Evolutionary conservation across 306 rosid genomes (phyloP).

Genomic region (Vigna mungo): DNA sequence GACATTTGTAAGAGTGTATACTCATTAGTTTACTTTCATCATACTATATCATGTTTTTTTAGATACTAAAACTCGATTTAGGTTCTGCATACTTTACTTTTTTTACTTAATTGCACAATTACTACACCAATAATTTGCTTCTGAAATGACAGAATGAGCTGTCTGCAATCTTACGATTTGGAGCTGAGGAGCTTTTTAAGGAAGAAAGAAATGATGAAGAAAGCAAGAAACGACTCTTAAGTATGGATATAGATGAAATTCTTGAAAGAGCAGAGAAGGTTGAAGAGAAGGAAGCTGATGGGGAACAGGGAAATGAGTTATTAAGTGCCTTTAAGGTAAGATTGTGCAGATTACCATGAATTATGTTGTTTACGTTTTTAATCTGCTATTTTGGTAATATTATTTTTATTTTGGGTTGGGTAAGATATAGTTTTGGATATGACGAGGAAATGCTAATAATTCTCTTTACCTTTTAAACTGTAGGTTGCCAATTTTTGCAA

Average conservation of each 20-base stretch:
- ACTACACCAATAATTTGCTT: constrained; percentile 29
- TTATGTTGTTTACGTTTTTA: constrained; percentile 9
- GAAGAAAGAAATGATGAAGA: constrained; percentile 97
- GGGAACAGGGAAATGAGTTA: constrained; percentile 80
- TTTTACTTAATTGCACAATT: not conserved
- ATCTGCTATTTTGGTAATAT: not conserved
- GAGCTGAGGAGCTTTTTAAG: constrained; percentile 98
- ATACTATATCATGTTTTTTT: constrained; percentile 3
- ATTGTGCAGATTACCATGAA: constrained; percentile 33
- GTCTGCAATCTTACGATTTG: constrained; percentile 95
- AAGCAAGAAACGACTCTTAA: constrained; percentile 87
- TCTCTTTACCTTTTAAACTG: constrained; percentile 16
- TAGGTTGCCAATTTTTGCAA: constrained; percentile 95
- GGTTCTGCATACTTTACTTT: not conserved
- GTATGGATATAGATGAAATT: constrained; percentile 98
- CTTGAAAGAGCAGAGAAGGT: constrained; percentile 99
- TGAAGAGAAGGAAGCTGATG: constrained; percentile 83
- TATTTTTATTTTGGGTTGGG: constrained; percentile 6
- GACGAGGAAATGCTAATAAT: constrained; percentile 7
- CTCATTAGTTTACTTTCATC: constrained; percentile 24
- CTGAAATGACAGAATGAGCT: constrained; percentile 83
- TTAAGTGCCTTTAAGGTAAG: constrained; percentile 97
- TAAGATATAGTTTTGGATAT: constrained; percentile 1
- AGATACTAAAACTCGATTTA: constrained; percentile 24
- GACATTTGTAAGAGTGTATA: constrained; percentile 39